Percentiles rank a stretch among this genome's conserved stretches.
Evolutionary conservation across 768 basidiomycete species (phyloP).

Genomic region (Chalciporus sphaerocephalus): DNA sequence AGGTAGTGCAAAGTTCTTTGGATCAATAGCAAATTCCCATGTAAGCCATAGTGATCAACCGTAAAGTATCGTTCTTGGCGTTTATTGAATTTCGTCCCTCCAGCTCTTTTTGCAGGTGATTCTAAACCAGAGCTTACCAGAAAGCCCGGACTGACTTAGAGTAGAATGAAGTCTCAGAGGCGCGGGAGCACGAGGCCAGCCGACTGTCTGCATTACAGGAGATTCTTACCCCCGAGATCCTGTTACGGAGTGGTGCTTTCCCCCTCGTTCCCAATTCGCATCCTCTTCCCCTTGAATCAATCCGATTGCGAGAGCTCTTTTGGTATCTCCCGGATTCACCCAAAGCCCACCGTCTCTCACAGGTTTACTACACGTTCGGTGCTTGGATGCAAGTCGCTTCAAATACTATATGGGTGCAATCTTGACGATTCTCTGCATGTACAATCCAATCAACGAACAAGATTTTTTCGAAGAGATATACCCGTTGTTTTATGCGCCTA

Average conservation of each 20-base stretch:
- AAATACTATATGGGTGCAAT: not conserved
- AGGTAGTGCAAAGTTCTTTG: conserved; percentile 72
- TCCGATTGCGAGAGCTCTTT: conserved; percentile 53
- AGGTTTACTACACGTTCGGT: conserved; percentile 59
- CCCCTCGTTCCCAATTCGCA: conserved; percentile 49
- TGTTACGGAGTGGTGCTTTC: conserved; percentile 61
- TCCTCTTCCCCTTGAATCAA: conserved; percentile 37
- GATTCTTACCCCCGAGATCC: conserved; percentile 58
- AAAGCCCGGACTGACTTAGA: conserved; percentile 9
- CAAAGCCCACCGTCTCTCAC: conserved; percentile 56
- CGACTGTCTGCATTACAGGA: conserved; percentile 46
- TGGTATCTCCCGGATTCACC: conserved; percentile 67
- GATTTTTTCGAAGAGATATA: conserved; percentile 61
- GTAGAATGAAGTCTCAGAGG: conserved; percentile 60
- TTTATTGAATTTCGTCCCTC: conserved; percentile 7
- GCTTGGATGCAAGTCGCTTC: conserved; percentile 60
- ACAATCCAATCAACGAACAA: conserved; percentile 59
- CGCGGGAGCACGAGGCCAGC: conserved; percentile 45
- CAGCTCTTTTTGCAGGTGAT: conserved; percentile 73
- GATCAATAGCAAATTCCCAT: conserved; percentile 74
- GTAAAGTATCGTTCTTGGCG: not conserved
- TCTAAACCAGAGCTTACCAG: not conserved
- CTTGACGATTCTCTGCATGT: conserved; percentile 39
- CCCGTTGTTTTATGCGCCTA: conserved; percentile 50
- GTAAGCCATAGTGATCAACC: conserved; percentile 32